These are phyloP conservation scores for Neonectria neomacrospora DNA, from an alignment of 2,329 filamentous ascomycete species.

Conservation along the genomic window DNA sequence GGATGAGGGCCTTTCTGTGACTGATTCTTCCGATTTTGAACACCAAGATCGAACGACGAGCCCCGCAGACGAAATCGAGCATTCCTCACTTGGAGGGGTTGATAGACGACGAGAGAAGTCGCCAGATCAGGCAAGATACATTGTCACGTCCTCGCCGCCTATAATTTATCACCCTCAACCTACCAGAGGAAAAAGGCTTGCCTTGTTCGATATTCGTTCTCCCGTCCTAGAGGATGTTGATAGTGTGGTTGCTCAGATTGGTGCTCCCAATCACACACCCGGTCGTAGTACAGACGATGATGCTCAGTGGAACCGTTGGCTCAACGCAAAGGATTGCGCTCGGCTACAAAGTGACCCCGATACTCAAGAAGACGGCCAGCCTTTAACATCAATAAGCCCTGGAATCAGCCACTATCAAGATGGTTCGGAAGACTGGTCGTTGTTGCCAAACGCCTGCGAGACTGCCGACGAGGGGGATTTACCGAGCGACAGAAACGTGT, in stretches of 20 bases:
- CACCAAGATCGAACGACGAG: background rate
- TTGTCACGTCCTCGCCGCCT: constrained; percentile 30
- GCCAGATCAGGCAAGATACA: constrained; percentile 26
- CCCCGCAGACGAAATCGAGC: background rate
- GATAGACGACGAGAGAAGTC: background rate
- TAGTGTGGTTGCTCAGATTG: constrained; percentile 33
- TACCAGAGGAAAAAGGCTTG: constrained; percentile 19
- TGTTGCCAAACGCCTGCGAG: background rate
- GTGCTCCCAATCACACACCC: constrained; percentile 4
- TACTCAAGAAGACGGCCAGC: background rate
- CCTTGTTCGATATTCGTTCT: constrained; percentile 28
- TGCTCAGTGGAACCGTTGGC: constrained; percentile 39
- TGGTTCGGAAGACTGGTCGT: constrained; percentile 22
- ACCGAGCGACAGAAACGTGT: background rate
- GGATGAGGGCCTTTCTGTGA: too few species aligned
- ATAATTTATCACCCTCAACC: constrained; percentile 46
- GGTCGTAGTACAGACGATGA: constrained; percentile 29
- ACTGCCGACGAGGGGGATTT: background rate
- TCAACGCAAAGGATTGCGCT: constrained; percentile 18
- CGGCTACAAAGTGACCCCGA: background rate
- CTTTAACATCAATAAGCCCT: constrained; percentile 27
- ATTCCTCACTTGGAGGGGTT: background rate
- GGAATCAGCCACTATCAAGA: constrained; percentile 30
- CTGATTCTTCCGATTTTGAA: background rate
- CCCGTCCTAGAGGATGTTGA: constrained; percentile 24